Percentiles rank a stretch among this genome's conserved stretches.
These are phyloP conservation scores for Monilinia aucupariae DNA, from an alignment of 2,329 filamentous ascomycete species.

Conservation along the genomic window DNA sequence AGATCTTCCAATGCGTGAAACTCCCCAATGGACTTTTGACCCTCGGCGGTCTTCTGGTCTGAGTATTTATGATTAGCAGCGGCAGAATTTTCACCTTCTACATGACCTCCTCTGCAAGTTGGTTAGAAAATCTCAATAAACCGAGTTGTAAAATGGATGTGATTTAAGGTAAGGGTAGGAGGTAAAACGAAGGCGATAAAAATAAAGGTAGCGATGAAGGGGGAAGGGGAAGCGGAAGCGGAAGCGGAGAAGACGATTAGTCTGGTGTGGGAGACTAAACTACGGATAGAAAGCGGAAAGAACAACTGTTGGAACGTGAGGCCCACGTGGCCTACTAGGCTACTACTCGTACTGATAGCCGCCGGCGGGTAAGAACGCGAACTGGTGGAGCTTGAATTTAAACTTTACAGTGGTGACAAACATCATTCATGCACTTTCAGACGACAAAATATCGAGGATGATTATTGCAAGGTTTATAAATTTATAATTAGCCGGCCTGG, in stretches of 20 bases:
- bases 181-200: slow-evolving; percentile 44
- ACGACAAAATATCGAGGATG: background rate
- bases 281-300: background rate
- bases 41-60: too few relatives aligned
- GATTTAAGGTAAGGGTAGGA: too few relatives aligned
- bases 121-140: too few relatives aligned
- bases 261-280: background rate
- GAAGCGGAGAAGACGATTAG: background rate
- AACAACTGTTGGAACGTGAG: too few relatives aligned
- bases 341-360: background rate
- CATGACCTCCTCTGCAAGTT: too few relatives aligned
- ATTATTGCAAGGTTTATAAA: background rate
- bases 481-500: background rate
- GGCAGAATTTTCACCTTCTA: too few relatives aligned
- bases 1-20: too few relatives aligned
- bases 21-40: too few relatives aligned
- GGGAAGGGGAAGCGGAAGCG: too few relatives aligned
- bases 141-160: too few relatives aligned
- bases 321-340: too few relatives aligned
- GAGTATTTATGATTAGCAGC: too few relatives aligned
- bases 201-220: background rate
- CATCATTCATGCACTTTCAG: background rate
- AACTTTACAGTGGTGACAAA: background rate
- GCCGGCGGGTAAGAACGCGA: background rate
- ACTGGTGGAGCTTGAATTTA: background rate